Evolutionary conservation across 73 alveolate genomes (phyloP), one percentile per base, ranked within the genome.

Genomic region (Effrenium voratum): DNA sequence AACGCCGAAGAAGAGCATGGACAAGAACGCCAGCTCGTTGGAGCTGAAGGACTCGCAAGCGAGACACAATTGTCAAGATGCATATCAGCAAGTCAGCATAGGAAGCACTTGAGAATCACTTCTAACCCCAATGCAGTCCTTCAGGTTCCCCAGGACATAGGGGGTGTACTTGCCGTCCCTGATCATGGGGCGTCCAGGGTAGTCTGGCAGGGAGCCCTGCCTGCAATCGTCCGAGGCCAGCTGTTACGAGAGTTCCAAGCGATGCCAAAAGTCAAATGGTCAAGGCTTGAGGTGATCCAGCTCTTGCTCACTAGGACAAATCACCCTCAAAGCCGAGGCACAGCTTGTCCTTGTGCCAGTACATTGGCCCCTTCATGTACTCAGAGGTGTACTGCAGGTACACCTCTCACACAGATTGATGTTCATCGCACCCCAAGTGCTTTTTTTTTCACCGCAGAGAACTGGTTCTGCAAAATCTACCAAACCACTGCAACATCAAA

Each of bases 331-430:
- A 28, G 66, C 83, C 49, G 46, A 40, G 95, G 34, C 40, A 38
- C 98, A 91, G 50, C 98, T 91, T 91, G 91, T 91, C 98, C 15
- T 88, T 88, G 57, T 68, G 86, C 98, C 88, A 68, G 98, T 91
- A 91, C 90, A 91, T 72, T 38, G 98, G 98, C 45, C 98, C 98
- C 92, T 92, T 72, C 98, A 92, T 59, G 98, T 92, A 92, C 82
- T 92, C 98, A 32, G 98, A 72, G 41, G 98, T 92, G 98, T 92
- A 92, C 87, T 90, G 97, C 97, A 90, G 30, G 87, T 90, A 90
- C 38, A 90, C 97, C 97, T 90, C 57, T 15, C 40, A 49, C 72
- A 57, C 28, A 15, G 77, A 40, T n/a, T n/a, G n/a, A n/a, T n/a
- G n/a, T n/a, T n/a, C n/a, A n/a, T n/a, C n/a, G n/a, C n/a, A n/a